Percentiles rank a stretch among this genome's conserved stretches.
Evolutionary conservation across 78 protist species (phyloP).

Genomic region (Dictyostelium discoideum): dicty_2.7 NC_007091.3:2269001-2269500

Average conservation of each 20-base stretch:
- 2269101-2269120: too few relatives aligned
- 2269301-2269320: neutral
- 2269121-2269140: too few relatives aligned
- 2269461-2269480: slow-evolving; percentile 10
- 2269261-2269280: neutral
- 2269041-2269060: too few relatives aligned
- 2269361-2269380: neutral
- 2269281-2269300: neutral
- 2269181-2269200: too few relatives aligned
- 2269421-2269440: neutral
- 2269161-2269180: too few relatives aligned
- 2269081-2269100: too few relatives aligned
- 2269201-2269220: too few relatives aligned
- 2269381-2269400: neutral
- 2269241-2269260: neutral
- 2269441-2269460: slow-evolving; percentile 9
- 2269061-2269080: too few relatives aligned
- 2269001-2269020: too few relatives aligned
- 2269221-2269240: neutral
- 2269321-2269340: neutral
- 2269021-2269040: too few relatives aligned
- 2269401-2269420: neutral
- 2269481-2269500: slow-evolving; percentile 12
- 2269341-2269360: neutral
- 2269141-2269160: too few relatives aligned